Evolutionary conservation across 2,329 filamentous ascomycete species (phyloP).

Genomic region (Fusarium hainanense): DNA sequence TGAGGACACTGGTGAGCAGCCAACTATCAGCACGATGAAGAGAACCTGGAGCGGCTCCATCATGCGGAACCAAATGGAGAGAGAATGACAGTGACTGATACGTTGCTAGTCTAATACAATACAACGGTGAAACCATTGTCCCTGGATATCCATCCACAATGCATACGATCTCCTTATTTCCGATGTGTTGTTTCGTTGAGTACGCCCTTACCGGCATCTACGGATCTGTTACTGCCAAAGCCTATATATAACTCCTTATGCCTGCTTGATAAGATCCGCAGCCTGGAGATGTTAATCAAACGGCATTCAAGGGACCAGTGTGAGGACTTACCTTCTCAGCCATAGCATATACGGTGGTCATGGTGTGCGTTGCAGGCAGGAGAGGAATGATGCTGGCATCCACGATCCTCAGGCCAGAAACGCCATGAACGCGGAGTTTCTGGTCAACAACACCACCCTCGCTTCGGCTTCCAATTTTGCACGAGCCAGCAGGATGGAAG

Average conservation of each 20-base stretch:
- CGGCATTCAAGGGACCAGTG: fast-evolving
- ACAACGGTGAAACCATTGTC: neutral
- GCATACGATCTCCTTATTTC: neutral
- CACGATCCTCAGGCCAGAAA: slow-evolving; percentile 50
- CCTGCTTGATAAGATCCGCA: slow-evolving; percentile 29
- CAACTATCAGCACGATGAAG: neutral
- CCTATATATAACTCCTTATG: neutral
- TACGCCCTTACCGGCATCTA: fast-evolving
- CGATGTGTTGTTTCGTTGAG: fast-evolving
- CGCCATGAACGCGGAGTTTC: slow-evolving; percentile 41
- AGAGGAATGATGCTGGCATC: slow-evolving; percentile 49
- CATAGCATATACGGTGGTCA: slow-evolving; percentile 45
- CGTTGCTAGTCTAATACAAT: neutral
- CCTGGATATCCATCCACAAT: neutral
- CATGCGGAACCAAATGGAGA: neutral
- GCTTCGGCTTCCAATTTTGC: slow-evolving; percentile 54
- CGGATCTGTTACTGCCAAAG: neutral
- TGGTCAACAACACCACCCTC: slow-evolving; percentile 53
- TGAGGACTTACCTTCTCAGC: slow-evolving; percentile 41
- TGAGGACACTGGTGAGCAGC: neutral
- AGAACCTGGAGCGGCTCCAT: neutral
- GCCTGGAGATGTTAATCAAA: slow-evolving; percentile 4
- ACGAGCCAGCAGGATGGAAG: slow-evolving; percentile 37
- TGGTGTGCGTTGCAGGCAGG: slow-evolving; percentile 42
- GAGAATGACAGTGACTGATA: neutral